phyloP scores from a whole-genome alignment of 495 filamentous ascomycete genomes.

The Aspergillus coremiiformis region DNA sequence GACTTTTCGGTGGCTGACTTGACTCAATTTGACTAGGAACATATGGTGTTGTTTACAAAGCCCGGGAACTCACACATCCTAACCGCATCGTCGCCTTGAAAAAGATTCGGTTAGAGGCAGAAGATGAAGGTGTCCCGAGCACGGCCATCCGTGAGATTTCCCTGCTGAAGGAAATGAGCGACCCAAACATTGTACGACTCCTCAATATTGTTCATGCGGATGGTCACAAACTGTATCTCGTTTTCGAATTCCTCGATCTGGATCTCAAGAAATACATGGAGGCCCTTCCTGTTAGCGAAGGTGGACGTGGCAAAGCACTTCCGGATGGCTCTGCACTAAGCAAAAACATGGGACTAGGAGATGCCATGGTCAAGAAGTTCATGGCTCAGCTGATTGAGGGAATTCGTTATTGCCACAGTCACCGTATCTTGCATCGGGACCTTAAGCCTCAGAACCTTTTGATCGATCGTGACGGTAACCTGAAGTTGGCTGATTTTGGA shows the following conservation, averaged over 20 bases:
- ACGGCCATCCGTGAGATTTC: constrained; percentile 97
- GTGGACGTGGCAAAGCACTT: constrained; percentile 79
- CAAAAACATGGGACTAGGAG: constrained; percentile 71
- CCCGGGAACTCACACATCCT: constrained; percentile 67
- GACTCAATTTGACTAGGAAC: constrained; percentile 51
- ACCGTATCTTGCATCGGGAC: constrained; percentile 90
- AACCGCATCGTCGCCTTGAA: constrained; percentile 89
- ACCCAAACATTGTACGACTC: constrained; percentile 88
- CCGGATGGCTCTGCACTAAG: constrained; percentile 68
- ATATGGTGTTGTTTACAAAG: constrained; percentile 91
- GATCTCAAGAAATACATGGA: constrained; percentile 99
- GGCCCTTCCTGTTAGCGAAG: constrained; percentile 81
- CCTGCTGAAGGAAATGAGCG: constrained; percentile 92
- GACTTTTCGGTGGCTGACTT: not conserved
- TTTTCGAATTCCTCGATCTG: constrained; percentile 89
- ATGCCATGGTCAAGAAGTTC: constrained; percentile 93
- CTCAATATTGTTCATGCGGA: constrained; percentile 95
- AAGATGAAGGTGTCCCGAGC: constrained; percentile 93
- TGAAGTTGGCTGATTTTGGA: constrained; percentile 97
- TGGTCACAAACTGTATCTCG: constrained; percentile 91
- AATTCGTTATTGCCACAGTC: constrained; percentile 91
- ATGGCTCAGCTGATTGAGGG: constrained; percentile 91
- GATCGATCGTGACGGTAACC: constrained; percentile 88
- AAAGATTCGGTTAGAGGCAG: constrained; percentile 95
- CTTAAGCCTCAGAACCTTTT: constrained; percentile 97